phyloP scores from a whole-genome alignment of 495 filamentous ascomycete genomes.

The Lepidopterella palustris region DNA sequence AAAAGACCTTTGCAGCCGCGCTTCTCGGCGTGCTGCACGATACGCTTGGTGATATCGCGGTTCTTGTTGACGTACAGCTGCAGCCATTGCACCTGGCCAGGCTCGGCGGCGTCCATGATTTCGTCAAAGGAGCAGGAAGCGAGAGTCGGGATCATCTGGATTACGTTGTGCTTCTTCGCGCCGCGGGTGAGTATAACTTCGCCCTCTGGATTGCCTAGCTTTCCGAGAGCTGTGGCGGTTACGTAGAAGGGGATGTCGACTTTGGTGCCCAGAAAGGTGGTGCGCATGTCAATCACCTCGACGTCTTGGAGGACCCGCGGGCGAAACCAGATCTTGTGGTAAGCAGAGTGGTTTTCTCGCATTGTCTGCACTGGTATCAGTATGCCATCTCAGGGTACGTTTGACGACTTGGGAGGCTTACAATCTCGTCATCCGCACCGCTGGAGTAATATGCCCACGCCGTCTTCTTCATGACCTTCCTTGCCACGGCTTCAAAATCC shows the following conservation, averaged over 20 bases:
- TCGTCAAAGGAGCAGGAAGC: slow-evolving; percentile 97
- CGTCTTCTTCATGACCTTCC: slow-evolving; percentile 82
- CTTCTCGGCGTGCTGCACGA: slow-evolving; percentile 84
- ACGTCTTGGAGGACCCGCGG: slow-evolving; percentile 81
- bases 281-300: slow-evolving; percentile 73
- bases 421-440: slow-evolving; percentile 95
- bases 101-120: slow-evolving; percentile 76
- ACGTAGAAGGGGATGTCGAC: slow-evolving; percentile 82
- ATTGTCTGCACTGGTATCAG: slow-evolving; percentile 56
- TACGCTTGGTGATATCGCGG: slow-evolving; percentile 79
- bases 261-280: slow-evolving; percentile 86
- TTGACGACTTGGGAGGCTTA: slow-evolving; percentile 39
- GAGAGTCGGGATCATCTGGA: slow-evolving; percentile 98
- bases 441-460: slow-evolving; percentile 97
- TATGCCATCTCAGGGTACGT: background rate
- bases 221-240: slow-evolving; percentile 85
- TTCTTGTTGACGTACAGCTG: slow-evolving; percentile 99
- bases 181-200: slow-evolving; percentile 85
- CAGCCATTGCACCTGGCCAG: slow-evolving; percentile 88
- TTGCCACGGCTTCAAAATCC: slow-evolving; percentile 91
- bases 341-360: slow-evolving; percentile 93
- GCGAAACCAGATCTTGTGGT: slow-evolving; percentile 96
- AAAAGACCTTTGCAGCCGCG: slow-evolving; percentile 94
- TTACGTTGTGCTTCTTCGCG: slow-evolving; percentile 74
- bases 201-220: slow-evolving; percentile 82